Base-by-base conservation (phyloP, 257 asterid genomes). In the Fraxinus anomala region DNA sequence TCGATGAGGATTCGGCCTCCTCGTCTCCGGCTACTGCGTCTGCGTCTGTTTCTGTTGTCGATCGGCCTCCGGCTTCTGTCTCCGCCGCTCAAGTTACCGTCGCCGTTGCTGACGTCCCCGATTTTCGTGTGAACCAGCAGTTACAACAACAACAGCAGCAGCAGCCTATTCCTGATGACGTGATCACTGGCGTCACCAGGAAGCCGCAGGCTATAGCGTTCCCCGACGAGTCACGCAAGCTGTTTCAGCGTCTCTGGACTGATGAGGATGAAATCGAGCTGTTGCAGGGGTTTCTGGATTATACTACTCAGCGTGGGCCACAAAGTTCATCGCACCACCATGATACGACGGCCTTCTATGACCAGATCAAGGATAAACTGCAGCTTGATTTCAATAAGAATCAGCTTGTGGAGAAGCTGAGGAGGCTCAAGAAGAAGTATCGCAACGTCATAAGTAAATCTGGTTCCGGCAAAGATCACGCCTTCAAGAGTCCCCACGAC, bases 261-360 rank as follows among this genome's bases (percentile, higher is more conserved):
- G 98, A 94, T 24, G 98, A 91, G 84, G 98, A 94, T 65, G 98
- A 94, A 80, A 91, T 94, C 86, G 98, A 92, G 88, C 91, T 94
- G 47, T 59, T 94, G 74, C 93, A 89, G 73, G 97, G 98, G 1
- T 92, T 91, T 75, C 87, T 92, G 14, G 99, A 94, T 17, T 94
- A 94, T 83, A 94, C 96, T 2, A 79, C 88, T 9, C 91, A 85
- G 68, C 91, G 92, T 7, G 96, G 96, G 2, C 79, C 91, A 14
- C 83, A 85, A 68, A 83, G 76, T 70, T 85, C 97, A 12, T 84
- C 97, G 0, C 92, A 92, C 73, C 97, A 94, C 80, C 97, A 91
- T 34, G 99, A 94, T 34, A 94, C 97, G 34, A 87, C 99, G 1
- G 97, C 97, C 28, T 94, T 94, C 49, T 92, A 94, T 49, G 99